Evolutionary conservation across 116 monocot species (phyloP), one percentile per base, ranked within the genome.

Genomic region (Posidonia oceanica): DNA sequence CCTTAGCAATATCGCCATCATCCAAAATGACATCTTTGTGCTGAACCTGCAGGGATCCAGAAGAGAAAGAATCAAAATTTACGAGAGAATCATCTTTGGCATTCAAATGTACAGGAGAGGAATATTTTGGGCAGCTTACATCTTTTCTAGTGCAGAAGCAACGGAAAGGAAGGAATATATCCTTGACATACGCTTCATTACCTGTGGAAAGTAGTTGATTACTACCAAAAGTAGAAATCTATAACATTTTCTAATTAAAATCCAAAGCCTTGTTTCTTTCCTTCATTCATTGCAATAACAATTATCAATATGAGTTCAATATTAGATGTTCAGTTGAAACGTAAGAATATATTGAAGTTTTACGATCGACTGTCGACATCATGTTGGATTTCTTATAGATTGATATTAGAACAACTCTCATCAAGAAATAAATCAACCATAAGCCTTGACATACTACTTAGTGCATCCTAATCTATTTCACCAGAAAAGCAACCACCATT

Each of bases 91-190:
- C 7, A 29, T 61, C 8, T 61, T 22, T 16, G 56, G n/a, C 14
- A 56, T 16, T 56, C 56, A 16, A 56, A 16, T 6, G 56, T 56
- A 11, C 21, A 21, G 18, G 4, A 39, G 14, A 22, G 17, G 4
- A 41, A 40, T 14, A 64, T 66, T 53, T 36, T 29, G 21, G n/a
- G 7, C 16, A 52, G 22, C 83, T 17, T 16, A 90, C 89, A 52
- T 91, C 79, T 75, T 91, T 91, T 42, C 84, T 64, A 5, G 87
- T 79, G 72, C 91, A 91, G 69, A 80, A 91, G 36, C 80, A 82
- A 11, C 87, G 82, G 56, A 91, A 91, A 11, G 91, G 87, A 56
- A 84, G 87, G 73, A 87, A 85, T 44, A 91, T 21, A 39, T 91
- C 91, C 66, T 80, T 91, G n/a, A 42, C 52, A 55, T 74, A 77